Base-by-base conservation (phyloP, 208 protist genomes). In the Leishmania martiniquensis region DNA sequence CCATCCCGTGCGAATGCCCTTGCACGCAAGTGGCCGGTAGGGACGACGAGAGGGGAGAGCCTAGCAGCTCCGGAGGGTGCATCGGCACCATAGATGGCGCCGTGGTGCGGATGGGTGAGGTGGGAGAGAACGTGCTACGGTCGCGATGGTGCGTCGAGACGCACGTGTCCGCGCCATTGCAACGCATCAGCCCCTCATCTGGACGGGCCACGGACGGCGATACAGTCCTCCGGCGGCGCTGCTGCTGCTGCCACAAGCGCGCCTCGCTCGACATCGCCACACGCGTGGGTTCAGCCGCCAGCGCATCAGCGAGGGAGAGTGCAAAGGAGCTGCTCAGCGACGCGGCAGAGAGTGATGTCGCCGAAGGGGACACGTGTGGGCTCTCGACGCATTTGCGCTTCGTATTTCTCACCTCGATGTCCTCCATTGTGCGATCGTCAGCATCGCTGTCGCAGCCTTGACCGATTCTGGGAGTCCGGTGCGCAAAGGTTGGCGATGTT, bases 201-300 rank as follows among this genome's bases (percentile, higher is more conserved):
- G 76, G 77, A 0, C 85, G 80, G 9, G 81, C 85, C 15, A 88
- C 39, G 22, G 85, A 88, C 2, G 85, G 85, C 2, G 85, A 88
- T 7, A 52, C 78, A 13, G 51, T 72, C 3, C 85, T 78, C 17
- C 76, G 77, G 9, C 81, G 85, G 15, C 80, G 74, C 69, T 77
- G 59, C 39, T 72, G 68, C 68, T 78, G 74, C 60, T 78, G 73
- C 69, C 75, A 82, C 62, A 81, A 37, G 55, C 62, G 75, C 52
- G 42, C 67, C 57, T 79, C 78, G 32, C 63, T 74, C 65, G 57
- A 55, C 70, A 80, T 34, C 15, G 80, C 70, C 15, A 72, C 47
- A 12, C 42, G 34, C 69, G 63, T 34, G 20, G 63, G 63, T 2
- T 69, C 65, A 12, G 80, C 55, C 10, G 80, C 68, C 22, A 79